phyloP scores from a whole-genome alignment of 225 moss, liverwort and hornwort genomes.

The Lunularia cruciata region DNA sequence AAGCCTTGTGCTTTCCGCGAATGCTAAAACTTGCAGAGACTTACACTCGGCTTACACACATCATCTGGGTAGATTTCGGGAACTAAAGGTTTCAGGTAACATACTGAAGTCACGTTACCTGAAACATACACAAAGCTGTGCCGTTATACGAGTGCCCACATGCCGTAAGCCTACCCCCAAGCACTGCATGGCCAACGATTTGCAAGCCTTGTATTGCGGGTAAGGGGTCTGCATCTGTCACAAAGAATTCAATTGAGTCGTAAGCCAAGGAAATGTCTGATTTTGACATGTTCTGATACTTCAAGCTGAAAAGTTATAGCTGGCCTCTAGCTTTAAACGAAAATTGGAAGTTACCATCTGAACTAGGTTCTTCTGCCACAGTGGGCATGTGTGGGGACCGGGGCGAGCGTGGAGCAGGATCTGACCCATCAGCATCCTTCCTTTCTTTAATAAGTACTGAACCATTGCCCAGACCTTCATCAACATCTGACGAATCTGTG shows the following conservation, averaged over 20 bases:
- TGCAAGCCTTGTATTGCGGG: conserved; percentile 90
- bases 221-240: conserved; percentile 82
- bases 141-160: conserved; percentile 98
- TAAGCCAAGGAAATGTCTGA: no score
- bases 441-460: conserved; percentile 11
- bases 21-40: no score
- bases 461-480: conserved; percentile 40
- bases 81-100: no score
- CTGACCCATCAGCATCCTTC: conserved; percentile 53
- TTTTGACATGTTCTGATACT: no score
- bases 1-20: no score
- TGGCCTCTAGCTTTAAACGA: no score
- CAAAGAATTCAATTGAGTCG: background rate
- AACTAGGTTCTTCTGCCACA: conserved; percentile 80
- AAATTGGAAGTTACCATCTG: conserved; percentile 55
- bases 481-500: conserved; percentile 30
- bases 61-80: no score
- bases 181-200: conserved; percentile 82
- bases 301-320: no score
- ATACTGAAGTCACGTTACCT: conserved; percentile 47
- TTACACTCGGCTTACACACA: no score
- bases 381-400: conserved; percentile 79
- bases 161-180: conserved; percentile 85
- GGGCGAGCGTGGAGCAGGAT: conserved; percentile 53
- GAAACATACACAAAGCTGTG: conserved; percentile 96